Conservation (phyloP, 1,284 basidiomycete species). For the Vanrija pseudolonga region DNA sequence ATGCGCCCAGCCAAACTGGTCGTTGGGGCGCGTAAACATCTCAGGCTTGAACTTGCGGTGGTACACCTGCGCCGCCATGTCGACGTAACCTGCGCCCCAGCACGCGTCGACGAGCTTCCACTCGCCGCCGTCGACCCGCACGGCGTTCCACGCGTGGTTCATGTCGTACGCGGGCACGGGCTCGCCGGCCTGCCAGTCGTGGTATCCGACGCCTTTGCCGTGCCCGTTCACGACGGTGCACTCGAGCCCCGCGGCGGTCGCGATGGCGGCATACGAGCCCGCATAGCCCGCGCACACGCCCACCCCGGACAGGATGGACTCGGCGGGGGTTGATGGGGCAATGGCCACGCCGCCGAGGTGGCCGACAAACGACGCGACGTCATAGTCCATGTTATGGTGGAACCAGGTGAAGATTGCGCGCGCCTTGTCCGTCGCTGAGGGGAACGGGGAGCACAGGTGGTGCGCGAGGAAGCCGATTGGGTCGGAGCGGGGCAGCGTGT, state of each 20-base stretch:
- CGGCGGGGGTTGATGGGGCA: not conserved
- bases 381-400: slow-evolving; percentile 18
- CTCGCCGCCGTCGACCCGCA: slow-evolving; percentile 10
- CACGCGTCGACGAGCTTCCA: slow-evolving; percentile 19
- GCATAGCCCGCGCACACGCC: slow-evolving; percentile 15
- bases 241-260: slow-evolving; percentile 2
- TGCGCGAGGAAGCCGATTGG: slow-evolving; percentile 7
- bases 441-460: slow-evolving; percentile 9
- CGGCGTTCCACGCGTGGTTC: slow-evolving; percentile 17
- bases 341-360: not conserved
- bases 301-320: slow-evolving; percentile 4
- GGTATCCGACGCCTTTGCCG: slow-evolving; percentile 13
- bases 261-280: slow-evolving; percentile 4
- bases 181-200: not conserved
- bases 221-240: not conserved
- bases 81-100: slow-evolving; percentile 13
- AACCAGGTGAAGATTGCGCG: slow-evolving; percentile 18
- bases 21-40: slow-evolving; percentile 7
- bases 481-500: not conserved
- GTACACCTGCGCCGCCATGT: not conserved
- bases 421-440: slow-evolving; percentile 9
- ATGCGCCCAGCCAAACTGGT: slow-evolving; percentile 9
- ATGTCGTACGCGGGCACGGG: not conserved
- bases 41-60: not conserved
- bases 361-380: slow-evolving; percentile 6